Conservation (phyloP, 1,284 basidiomycete species). For the Cystobasidium sp. region DNA sequence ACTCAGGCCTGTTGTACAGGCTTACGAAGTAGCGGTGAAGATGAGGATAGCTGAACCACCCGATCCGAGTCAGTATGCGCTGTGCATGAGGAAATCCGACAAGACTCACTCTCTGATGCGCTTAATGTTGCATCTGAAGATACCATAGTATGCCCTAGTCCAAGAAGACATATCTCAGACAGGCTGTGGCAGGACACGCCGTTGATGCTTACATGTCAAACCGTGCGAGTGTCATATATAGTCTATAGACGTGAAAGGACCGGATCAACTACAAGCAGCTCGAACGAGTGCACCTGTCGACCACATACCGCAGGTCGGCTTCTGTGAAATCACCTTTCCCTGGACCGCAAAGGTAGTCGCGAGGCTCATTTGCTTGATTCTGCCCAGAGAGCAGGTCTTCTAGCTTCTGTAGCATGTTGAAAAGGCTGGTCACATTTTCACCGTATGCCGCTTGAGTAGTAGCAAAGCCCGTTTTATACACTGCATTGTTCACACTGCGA, state of each 20-base stretch:
- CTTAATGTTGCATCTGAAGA: conserved; percentile 27
- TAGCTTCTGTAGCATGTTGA: conserved; percentile 53
- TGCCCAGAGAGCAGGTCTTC: conserved; percentile 53
- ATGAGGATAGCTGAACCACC: not conserved
- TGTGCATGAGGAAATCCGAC: not conserved
- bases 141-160: conserved; percentile 11
- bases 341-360: conserved; percentile 9
- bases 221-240: conserved; percentile 19
- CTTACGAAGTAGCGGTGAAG: conserved; percentile 10
- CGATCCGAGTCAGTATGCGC: not conserved
- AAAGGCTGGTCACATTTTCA: conserved; percentile 53
- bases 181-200: not conserved
- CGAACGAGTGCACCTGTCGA: not conserved
- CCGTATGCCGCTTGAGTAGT: conserved; percentile 55
- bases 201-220: conserved; percentile 16
- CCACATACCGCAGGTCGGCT: conserved; percentile 4
- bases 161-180: not conserved
- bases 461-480: conserved; percentile 56
- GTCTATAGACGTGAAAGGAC: not conserved
- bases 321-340: conserved; percentile 11
- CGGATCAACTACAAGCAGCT: not conserved
- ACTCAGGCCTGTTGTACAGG: conserved; percentile 19
- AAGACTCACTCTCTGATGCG: conserved; percentile 17
- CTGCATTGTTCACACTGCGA: conserved; percentile 55
- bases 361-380: not conserved